Evolutionary conservation across 1,284 basidiomycete species (phyloP), one percentile per base, ranked within the genome.

Genomic region (Amylostereum areolatum): DNA sequence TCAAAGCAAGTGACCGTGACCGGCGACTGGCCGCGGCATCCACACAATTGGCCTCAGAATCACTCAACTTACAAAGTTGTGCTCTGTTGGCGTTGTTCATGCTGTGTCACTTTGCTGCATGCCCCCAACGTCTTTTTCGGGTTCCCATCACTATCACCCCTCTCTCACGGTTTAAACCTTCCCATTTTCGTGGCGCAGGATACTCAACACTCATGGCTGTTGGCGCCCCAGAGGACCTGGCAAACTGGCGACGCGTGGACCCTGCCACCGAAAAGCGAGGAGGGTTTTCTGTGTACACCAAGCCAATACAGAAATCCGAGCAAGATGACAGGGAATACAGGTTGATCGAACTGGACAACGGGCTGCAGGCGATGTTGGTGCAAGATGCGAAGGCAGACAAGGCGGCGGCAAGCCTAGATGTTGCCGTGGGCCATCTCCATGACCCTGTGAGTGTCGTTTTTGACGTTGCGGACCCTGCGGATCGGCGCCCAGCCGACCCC

Each of bases 361-460:
- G 90, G 2, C 73, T 99, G 12, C 85, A 94, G 57, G 92, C 85
- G 1, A 82, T 91, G 54, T 69, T 99, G 12, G 80, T 98, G 24
- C 89, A 90, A 53, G 97, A 99, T 65, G 70, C 80, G 0, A 84
- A 85, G 58, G 85, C 93, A 5, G 97, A 99, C 72, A 97, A 97
- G 72, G 89, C 93, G 4, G 92, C 93, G 1, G 97, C 96, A 1
- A 93, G 92, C 59, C 77, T 99, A 66, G 92, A 97, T 69, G 93
- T 99, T 43, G 89, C 89, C 18, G 94, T 98, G 1, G 97, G 97
- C 2, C 96, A 99, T 68, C 71, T 99, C 51, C 84, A 80, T 40
- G 97, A 99, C 66, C 97, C 96, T 5, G 92, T 90, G 61, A 69
- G 89, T 76, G 12, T 40, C 31, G 18, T 18, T 40, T 29, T 39